phyloP scores from a whole-genome alignment of 2,329 filamentous ascomycete species.

The Xylariomycetidae sp. region DNA sequence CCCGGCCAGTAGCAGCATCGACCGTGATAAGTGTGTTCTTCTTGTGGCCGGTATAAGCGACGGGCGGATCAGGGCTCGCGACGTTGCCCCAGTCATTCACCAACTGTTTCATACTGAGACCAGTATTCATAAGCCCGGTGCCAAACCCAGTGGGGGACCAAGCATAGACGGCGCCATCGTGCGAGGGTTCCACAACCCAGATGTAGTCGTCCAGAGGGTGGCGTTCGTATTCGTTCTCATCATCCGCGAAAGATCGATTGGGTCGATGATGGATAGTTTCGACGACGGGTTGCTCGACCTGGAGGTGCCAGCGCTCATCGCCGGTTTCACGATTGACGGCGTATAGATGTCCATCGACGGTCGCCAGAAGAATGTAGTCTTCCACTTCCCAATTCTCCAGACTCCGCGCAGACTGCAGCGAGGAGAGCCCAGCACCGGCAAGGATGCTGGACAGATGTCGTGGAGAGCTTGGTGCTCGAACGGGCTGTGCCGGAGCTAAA shows the following conservation, averaged over 20 bases:
- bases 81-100: constrained; percentile 80
- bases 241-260: constrained; percentile 52
- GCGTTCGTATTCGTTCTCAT: constrained; percentile 44
- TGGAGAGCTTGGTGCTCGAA: constrained; percentile 84
- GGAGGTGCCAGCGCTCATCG: constrained; percentile 76
- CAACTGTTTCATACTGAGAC: constrained; percentile 75
- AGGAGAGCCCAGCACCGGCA: constrained; percentile 59
- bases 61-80: constrained; percentile 64
- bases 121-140: constrained; percentile 57
- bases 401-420: constrained; percentile 91
- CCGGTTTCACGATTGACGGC: constrained; percentile 85
- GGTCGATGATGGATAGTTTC: constrained; percentile 77
- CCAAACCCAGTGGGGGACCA: constrained; percentile 63
- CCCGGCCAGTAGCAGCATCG: constrained; percentile 76
- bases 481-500: constrained; percentile 93
- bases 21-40: constrained; percentile 85
- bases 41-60: constrained; percentile 89
- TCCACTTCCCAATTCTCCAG: constrained; percentile 99
- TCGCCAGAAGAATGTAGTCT: constrained; percentile 99
- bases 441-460: constrained; percentile 52
- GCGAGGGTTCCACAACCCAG: constrained; percentile 91
- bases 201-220: constrained; percentile 75
- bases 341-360: constrained; percentile 95
- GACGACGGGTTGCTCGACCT: constrained; percentile 80
- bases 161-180: constrained; percentile 80